Evolutionary conservation across 352 stramenopile species (phyloP).

Genomic region (Globisporangium alternatum): DNA sequence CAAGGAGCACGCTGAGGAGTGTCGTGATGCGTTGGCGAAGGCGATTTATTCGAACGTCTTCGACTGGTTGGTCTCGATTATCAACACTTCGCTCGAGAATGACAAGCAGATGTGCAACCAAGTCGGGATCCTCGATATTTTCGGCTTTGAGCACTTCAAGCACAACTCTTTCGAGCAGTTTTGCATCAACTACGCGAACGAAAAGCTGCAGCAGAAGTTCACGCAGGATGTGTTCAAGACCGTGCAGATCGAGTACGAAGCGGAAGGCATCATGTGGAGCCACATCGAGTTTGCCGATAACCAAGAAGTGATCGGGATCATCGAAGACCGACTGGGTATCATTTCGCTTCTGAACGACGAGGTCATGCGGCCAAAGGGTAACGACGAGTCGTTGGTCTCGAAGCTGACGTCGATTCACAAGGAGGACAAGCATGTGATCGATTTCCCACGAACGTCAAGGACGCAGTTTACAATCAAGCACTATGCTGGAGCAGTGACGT

Average conservation of each 20-base stretch:
- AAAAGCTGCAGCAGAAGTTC: slow-evolving; percentile 92
- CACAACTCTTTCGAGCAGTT: slow-evolving; percentile 94
- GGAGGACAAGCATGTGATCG: slow-evolving; percentile 73
- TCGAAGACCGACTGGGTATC: slow-evolving; percentile 86
- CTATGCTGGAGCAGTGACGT: slow-evolving; percentile 92
- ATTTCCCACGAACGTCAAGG: slow-evolving; percentile 71
- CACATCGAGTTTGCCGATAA: slow-evolving; percentile 93
- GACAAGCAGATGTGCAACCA: slow-evolving; percentile 54
- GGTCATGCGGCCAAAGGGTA: slow-evolving; percentile 85
- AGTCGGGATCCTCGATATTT: slow-evolving; percentile 93
- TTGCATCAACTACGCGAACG: slow-evolving; percentile 92
- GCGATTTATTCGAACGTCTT: slow-evolving; percentile 96
- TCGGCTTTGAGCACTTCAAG: slow-evolving; percentile 94
- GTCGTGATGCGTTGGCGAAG: slow-evolving; percentile 93
- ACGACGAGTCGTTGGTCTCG: slow-evolving; percentile 73
- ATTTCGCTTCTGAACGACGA: slow-evolving; percentile 90
- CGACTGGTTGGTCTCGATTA: slow-evolving; percentile 92
- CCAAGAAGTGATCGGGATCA: slow-evolving; percentile 83
- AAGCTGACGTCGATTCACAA: slow-evolving; percentile 80
- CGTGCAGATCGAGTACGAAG: slow-evolving; percentile 87
- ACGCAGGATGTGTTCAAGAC: slow-evolving; percentile 89
- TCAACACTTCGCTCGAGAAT: slow-evolving; percentile 74
- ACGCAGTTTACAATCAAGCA: slow-evolving; percentile 93
- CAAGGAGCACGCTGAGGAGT: slow-evolving; percentile 89
- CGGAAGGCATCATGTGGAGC: slow-evolving; percentile 91